These are phyloP conservation scores for Cystofilobasidium macerans DNA, from an alignment of 768 basidiomycete genomes.

Conservation along the genomic window DNA sequence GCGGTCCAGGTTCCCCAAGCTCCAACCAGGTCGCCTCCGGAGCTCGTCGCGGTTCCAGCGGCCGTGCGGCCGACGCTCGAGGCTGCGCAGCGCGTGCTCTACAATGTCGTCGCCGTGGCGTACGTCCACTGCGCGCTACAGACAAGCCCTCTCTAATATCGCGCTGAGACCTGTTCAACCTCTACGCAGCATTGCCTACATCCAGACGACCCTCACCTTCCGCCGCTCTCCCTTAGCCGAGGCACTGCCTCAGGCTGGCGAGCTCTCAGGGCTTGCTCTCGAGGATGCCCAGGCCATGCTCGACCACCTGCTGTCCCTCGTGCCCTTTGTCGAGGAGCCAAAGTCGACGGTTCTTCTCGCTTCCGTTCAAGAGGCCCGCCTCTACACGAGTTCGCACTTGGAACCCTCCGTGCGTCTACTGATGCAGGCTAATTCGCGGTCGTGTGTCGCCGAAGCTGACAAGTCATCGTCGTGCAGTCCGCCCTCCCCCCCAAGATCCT, in stretches of 20 bases:
- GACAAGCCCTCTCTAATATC: no score
- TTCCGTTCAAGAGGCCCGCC: slow-evolving; percentile 1
- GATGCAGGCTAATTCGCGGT: no score
- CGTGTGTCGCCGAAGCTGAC: no score
- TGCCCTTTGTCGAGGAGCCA: slow-evolving; percentile 20
- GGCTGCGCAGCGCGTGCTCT: slow-evolving; percentile 43
- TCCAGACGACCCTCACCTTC: slow-evolving; percentile 19
- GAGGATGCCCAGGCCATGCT: slow-evolving; percentile 1
- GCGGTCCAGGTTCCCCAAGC: slow-evolving; percentile 45
- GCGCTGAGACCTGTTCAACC: neutral
- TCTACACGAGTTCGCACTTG: slow-evolving; percentile 3
- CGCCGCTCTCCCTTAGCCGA: slow-evolving; percentile 5
- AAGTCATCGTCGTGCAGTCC: neutral
- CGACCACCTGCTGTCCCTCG: slow-evolving; percentile 20
- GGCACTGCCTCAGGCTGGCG: neutral
- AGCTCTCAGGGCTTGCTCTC: neutral
- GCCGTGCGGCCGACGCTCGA: slow-evolving; percentile 41
- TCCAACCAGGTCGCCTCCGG: slow-evolving; percentile 40
- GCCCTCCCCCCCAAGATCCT: neutral
- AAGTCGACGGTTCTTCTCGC: slow-evolving; percentile 9
- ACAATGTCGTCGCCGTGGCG: slow-evolving; percentile 61
- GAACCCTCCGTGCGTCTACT: slow-evolving; percentile 6
- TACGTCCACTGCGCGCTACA: slow-evolving; percentile 39
- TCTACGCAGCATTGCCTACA: slow-evolving; percentile 12
- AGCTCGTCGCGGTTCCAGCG: slow-evolving; percentile 7